Evolutionary conservation across 169 alveolate genomes (phyloP), one percentile per base, ranked within the genome.

Genomic region (Babesia divergens): DNA sequence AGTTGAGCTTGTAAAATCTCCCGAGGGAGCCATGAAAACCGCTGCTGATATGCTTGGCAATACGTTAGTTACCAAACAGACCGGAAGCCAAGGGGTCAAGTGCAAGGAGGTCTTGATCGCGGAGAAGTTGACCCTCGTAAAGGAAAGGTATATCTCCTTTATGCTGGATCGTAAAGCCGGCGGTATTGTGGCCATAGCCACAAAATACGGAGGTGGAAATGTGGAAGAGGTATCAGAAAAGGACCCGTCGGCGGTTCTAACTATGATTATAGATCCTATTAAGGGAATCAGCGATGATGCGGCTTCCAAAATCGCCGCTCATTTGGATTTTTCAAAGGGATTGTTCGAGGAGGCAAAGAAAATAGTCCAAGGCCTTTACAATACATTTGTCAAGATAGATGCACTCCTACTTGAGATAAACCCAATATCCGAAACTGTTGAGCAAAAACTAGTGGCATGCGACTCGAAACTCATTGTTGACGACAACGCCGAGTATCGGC

Each of bases 401-500:
- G 92, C 97, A 52, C 90, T 95, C 18, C 75, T 94, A 82, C 62
- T 97, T 29, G 99, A 97, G 86, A 93, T 97, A 53, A 97, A 97
- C 82, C 99, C 99, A 14, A 58, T 94, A 26, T 97, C 95, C 11
- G 94, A 91, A 40, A 83, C 94, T 28, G 64, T 69, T 29, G 95
- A 95, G 29, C 96, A 93, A 9, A 83, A 91, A 32, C 80, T 97
- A 22, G 35, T 94, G 28, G 95, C 94, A 35, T 94, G 97, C 81
- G 99, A 97, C 81, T 90, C 98, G 42, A 97, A 97, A 80, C 74
- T 97, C 42, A 93, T 90, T 50, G 88, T 97, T 31, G 99, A 97
- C 69, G 99, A 97, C 87, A 97, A 96, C 62, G 98, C 99, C 2
- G 89, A 88, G 35, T 97, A 86, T 86, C 92, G 99, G 44, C 98